Base-by-base conservation (phyloP, 768 basidiomycete genomes). In the Boletus patriciae region DNA sequence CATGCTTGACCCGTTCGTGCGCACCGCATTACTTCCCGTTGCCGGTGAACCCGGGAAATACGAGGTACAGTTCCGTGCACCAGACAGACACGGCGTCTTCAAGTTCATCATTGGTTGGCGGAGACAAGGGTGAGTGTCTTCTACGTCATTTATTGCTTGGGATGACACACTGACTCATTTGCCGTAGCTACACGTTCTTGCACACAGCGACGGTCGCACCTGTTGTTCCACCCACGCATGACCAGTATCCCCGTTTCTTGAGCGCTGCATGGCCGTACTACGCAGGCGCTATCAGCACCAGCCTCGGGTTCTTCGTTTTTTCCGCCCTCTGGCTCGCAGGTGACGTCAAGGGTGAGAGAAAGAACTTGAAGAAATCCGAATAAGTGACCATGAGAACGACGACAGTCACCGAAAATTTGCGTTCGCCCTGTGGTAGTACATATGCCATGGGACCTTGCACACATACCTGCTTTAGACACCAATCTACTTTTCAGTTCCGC, bases 201-300 rank as follows among this genome's bases (percentile, higher is more conserved):
- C 78, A 85, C 54, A 83, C 86, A 52, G 80, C 85, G 3, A 86
- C 83, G 3, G 90, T 84, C 16, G 90, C 94, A 1, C 83, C 94
- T 18, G 85, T 99, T 42, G 92, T 96, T 2, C 97, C 97, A 1
- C 92, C 92, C 23, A 79, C 92, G 45, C 97, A 98, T 74, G 94
- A 99, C 73, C 90, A 88, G 46, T 97, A 98, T 71, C 92, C 94
- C 5, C 86, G 97, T 27, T 99, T 97, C 83, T 81, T 99, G 64
- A 87, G 85, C 45, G 94, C 94, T 3, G 97, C 97, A 8, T 94
- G 90, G 90, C 96, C 97, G 0, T 99, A 96, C 70, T 99, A 99
- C 62, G 78, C 80, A 0, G 92, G 94, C 36, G 92, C 95, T 8
- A 84, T 95, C 67, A 93, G 91, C 76, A 95, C 93, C 0, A 89